A percentile compares a stretch with the other conserved stretches of the same genome.
Evolutionary conservation across 1,284 basidiomycete species (phyloP).

Genomic region (Stygiomarasmius scandens): DNA sequence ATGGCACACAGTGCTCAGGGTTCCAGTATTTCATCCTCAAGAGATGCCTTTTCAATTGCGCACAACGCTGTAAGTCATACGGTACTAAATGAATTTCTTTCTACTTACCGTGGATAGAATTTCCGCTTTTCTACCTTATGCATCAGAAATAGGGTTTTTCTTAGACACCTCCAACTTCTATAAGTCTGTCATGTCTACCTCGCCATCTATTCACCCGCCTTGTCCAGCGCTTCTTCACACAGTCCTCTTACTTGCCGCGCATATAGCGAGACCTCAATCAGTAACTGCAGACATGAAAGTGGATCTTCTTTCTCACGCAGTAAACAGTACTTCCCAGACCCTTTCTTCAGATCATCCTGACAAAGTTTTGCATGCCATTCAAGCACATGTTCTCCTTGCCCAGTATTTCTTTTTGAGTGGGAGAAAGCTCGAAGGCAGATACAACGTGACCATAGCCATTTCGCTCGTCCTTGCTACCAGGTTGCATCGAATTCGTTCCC

Average conservation of each 20-base stretch:
- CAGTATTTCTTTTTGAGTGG: conserved; percentile 46
- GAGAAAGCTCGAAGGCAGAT: conserved; percentile 43
- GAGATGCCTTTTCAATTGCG: too few relatives aligned
- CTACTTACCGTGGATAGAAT: conserved; percentile 24
- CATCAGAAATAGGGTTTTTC: conserved; percentile 17
- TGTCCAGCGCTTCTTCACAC: background rate
- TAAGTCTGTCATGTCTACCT: background rate
- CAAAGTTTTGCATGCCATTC: conserved; percentile 42
- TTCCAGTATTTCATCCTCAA: too few relatives aligned
- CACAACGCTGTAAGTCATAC: background rate
- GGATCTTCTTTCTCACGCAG: conserved; percentile 15
- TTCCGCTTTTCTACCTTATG: conserved; percentile 34
- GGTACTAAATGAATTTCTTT: background rate
- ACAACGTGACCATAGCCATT: conserved; percentile 44
- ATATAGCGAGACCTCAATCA: background rate
- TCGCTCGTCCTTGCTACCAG: conserved; percentile 42
- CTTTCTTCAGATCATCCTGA: conserved; percentile 34
- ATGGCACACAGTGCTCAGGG: too few relatives aligned
- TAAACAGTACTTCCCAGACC: conserved; percentile 29
- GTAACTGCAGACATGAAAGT: background rate
- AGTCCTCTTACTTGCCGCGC: background rate
- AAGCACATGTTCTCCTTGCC: conserved; percentile 49
- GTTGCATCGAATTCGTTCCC: conserved; percentile 40
- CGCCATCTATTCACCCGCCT: background rate
- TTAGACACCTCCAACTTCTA: conserved; percentile 1